Conservation (phyloP, 148 eudicot genomes). For the Oxyria digyna region DNA sequence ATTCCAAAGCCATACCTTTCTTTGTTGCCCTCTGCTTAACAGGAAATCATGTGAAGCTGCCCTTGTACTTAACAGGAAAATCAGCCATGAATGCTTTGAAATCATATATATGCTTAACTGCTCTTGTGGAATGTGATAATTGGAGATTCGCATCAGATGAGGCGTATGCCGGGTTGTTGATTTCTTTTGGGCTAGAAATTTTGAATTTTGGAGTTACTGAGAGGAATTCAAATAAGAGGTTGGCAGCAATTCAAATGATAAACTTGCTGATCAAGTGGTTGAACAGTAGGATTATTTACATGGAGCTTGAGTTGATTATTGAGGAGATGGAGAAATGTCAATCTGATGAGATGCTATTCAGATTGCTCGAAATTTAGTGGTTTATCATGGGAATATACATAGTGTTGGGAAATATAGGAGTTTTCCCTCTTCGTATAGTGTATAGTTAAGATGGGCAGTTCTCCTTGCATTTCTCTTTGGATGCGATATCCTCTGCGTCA, state of each 20-base stretch:
- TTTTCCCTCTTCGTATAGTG: no score
- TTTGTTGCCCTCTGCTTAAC: slow-evolving; percentile 73
- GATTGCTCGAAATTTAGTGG: slow-evolving; percentile 58
- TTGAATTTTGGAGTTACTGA: slow-evolving; percentile 43
- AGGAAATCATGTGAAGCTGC: slow-evolving; percentile 93
- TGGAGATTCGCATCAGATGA: slow-evolving; percentile 88
- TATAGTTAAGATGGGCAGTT: no score
- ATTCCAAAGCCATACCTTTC: slow-evolving; percentile 69
- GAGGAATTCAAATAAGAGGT: slow-evolving; percentile 57
- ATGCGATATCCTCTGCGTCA: no score
- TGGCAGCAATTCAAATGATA: slow-evolving; percentile 87
- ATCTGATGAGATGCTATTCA: slow-evolving; percentile 62
- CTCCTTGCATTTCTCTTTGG: no score
- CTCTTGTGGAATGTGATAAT: slow-evolving; percentile 79
- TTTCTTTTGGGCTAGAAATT: slow-evolving; percentile 56
- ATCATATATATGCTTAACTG: slow-evolving; percentile 82
- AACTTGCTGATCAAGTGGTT: slow-evolving; percentile 69
- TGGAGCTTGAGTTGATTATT: slow-evolving; percentile 48
- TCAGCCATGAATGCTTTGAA: no score
- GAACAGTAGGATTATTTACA: slow-evolving; percentile 61
- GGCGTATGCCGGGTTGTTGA: slow-evolving; percentile 73
- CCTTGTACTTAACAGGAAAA: no score
- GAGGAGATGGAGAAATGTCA: slow-evolving; percentile 83
- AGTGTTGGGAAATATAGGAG: no score
- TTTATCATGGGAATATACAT: no score